Base-by-base conservation (phyloP, 805 yeast species). In the Yamadazyma insecticola region DNA sequence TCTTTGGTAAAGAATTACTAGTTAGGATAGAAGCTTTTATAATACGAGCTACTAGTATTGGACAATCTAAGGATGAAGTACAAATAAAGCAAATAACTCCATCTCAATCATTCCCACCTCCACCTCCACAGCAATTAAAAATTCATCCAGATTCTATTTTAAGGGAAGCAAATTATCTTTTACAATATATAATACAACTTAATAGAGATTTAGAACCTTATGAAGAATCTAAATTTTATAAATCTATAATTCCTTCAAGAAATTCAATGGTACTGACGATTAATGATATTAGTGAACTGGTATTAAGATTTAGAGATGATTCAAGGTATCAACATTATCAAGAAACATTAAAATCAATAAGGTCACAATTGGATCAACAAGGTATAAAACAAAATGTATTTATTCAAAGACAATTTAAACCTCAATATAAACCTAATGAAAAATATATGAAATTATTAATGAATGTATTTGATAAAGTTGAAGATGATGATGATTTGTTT, bases 21-120 rank as follows among this genome's bases (percentile, higher is more conserved):
- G 39, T 32, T 15, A 54, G 48, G 30, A 61, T 65, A 26, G 70
- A 64, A 37, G 43, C 52, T 26, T 63, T 65, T 37, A 60, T 64
- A 32, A 61, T 62, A 22, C 51, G 50, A 35, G 70, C 69, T 9
- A 61, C 68, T 3, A 51, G 43, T 26, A 38, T 39, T 6, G 32
- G 30, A 12, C 32, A 26, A 17, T 10, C 7, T 7, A 7, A 18
- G 21, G 9, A 7, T 18, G 21, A 18, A 18, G 9, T 7, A 18
- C 16, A 24, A 6, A 14, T 16, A n/a, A 30, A 10, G 6, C n/a
- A n/a, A n/a, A n/a, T n/a, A n/a, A n/a, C n/a, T n/a, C n/a, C n/a
- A 14, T 13, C n/a, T 15, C 11, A 7, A 7, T 19, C 19, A 14
- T 4, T 5, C 10, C 5, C 28, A 9, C 36, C 15, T 8, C 30